Conservation (phyloP, 495 filamentous ascomycete genomes). For the Penicilliopsis zonata region DNA sequence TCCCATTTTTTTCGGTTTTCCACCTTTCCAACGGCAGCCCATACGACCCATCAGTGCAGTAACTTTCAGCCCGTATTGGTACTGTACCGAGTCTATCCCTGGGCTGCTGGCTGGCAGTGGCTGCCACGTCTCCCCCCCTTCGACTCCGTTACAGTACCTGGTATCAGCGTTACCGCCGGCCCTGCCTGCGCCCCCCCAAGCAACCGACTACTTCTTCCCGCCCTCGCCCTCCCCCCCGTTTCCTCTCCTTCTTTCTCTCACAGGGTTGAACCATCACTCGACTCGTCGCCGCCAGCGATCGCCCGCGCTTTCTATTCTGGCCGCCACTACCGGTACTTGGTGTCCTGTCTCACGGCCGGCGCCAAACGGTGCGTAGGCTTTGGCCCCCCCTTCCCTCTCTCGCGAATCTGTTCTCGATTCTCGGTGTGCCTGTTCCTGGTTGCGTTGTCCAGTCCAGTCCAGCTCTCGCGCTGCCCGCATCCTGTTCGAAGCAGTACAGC, state of each 20-base stretch:
- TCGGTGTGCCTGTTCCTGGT: conserved; percentile 1
- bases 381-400: conserved; percentile 25
- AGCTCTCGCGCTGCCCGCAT: no score
- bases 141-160: no score
- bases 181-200: no score
- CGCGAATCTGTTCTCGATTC: conserved; percentile 8
- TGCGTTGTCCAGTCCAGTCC: conserved; percentile 1
- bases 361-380: conserved; percentile 45
- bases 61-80: no score
- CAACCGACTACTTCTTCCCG: conserved; percentile 12
- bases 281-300: conserved; percentile 25
- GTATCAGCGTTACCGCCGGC: no score
- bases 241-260: conserved; percentile 4
- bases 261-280: conserved; percentile 14
- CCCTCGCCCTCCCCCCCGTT: background rate
- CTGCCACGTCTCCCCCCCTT: no score
- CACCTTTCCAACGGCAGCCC: no score
- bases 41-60: no score
- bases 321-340: conserved; percentile 43
- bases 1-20: no score
- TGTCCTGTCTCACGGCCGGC: conserved; percentile 45
- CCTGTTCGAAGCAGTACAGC: no score
- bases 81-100: no score
- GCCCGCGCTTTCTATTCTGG: conserved; percentile 29
- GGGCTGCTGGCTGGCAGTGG: no score